Conservation (phyloP, 2,329 filamentous ascomycete species). For the Xylaria hypoxylon region DNA sequence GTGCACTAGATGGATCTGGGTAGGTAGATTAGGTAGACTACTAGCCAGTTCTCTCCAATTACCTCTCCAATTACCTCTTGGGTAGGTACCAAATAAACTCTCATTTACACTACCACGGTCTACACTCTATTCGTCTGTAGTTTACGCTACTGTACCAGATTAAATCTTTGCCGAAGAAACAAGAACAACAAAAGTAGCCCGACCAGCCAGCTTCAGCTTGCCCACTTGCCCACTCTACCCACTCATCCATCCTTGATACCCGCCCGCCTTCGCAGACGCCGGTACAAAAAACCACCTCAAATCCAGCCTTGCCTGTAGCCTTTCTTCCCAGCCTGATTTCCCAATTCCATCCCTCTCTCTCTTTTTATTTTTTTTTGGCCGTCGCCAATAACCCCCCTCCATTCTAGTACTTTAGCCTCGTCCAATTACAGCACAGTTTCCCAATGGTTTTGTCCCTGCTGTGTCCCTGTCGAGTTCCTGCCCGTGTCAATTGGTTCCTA, state of each 20-base stretch:
- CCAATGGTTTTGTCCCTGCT: slow-evolving; percentile 28
- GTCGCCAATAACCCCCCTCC: slow-evolving; percentile 22
- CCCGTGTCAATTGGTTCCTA: slow-evolving; percentile 33
- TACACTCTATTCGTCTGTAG: not conserved
- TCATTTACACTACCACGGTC: not conserved
- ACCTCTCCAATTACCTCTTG: slow-evolving; percentile 2
- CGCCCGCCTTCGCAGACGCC: slow-evolving; percentile 27
- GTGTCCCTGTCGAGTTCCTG: slow-evolving; percentile 18
- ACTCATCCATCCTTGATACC: slow-evolving; percentile 22
- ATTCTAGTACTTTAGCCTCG: slow-evolving; percentile 23
- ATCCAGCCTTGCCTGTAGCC: slow-evolving; percentile 44
- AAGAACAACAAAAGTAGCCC: slow-evolving; percentile 16
- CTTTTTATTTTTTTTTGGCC: slow-evolving; percentile 13
- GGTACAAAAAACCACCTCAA: slow-evolving; percentile 30
- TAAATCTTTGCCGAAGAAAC: slow-evolving; percentile 6
- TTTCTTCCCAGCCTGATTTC: slow-evolving; percentile 44
- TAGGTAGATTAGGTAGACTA: not conserved
- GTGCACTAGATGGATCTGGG: not conserved
- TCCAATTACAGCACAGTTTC: slow-evolving; percentile 24
- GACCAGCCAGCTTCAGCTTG: slow-evolving; percentile 7
- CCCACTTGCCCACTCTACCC: slow-evolving; percentile 1
- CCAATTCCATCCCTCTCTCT: slow-evolving; percentile 17
- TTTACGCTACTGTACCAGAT: not conserved
- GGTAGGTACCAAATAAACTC: slow-evolving; percentile 14
- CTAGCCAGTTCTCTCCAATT: slow-evolving; percentile 1